Evolutionary conservation across 2,329 filamentous ascomycete species (phyloP), one percentile per base, ranked within the genome.

Genomic region (Neonectria coccinea): DNA sequence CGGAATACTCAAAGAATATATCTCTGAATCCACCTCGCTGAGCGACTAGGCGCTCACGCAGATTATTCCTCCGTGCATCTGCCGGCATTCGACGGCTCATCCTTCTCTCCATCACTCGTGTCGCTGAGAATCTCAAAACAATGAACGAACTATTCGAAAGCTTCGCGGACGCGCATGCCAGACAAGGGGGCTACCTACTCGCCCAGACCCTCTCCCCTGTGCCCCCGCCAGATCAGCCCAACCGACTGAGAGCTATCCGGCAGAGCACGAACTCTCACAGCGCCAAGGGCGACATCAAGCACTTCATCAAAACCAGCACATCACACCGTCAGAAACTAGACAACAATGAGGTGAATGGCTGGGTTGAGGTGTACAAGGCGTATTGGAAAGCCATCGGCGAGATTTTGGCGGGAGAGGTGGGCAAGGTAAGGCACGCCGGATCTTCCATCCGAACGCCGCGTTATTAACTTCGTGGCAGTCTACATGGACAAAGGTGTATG

Each of bases 331-430:
- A 82, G 31, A 85, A 82, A 56, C 77, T 93, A 25, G 81, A 84
- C n/a, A 85, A 88, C 44, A 86, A 89, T 44, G 93, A 97, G 80
- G 83, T 88, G 25, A 87, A 85, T 62, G 91, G 90, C n/a, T 99
- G 96, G 96, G 84, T 91, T 0, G 94, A 97, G 42, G 89, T 98
- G 31, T 97, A 94, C 75, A 83, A 86, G 39, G 84, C 88, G 20
- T 97, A 94, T 76, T 97, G 94, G 93, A 93, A 91, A 73, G 92
- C 92, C 25, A 81, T 92, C 42, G 90, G 89, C 33, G 90, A 92
- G 72, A 86, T 97, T 29, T 79, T 96, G 56, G 86, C 86, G 14
- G 87, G 75, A 10, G 77, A 79, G 39, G 75, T 71, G 52, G 77
- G 78, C 62, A 79, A 79, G 74, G 81, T 83, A 57, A 64, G 72